Evolutionary conservation across 805 yeast species (phyloP).

Genomic region (Teunomyces atbi): DNA sequence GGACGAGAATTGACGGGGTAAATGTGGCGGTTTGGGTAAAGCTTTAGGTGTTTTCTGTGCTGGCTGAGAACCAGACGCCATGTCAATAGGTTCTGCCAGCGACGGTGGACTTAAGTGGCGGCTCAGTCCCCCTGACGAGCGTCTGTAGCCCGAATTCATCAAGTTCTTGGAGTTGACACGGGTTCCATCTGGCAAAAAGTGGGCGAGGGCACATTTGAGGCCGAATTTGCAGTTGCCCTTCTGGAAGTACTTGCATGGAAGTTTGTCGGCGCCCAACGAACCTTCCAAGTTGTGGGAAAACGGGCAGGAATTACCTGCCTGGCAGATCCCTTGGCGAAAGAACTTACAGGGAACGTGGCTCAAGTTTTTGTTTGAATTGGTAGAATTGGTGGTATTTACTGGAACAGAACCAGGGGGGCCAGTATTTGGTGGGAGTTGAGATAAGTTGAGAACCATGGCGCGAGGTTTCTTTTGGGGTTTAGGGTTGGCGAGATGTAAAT

Average conservation of each 20-base stretch:
- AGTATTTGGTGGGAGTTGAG: constrained; percentile 33
- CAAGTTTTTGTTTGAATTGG: constrained; percentile 45
- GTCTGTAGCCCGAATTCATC: constrained; percentile 8
- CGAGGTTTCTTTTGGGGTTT: constrained; percentile 3
- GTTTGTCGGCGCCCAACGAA: constrained; percentile 47
- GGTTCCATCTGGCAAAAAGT: constrained; percentile 85
- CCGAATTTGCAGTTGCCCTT: constrained; percentile 98
- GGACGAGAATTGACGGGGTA: constrained; percentile 13
- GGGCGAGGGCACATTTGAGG: constrained; percentile 89
- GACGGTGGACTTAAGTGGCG: not conserved
- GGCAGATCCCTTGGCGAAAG: constrained; percentile 88
- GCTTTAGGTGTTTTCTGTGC: not conserved
- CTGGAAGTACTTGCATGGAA: constrained; percentile 89
- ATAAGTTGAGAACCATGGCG: constrained; percentile 13
- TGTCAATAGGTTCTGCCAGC: constrained; percentile 3
- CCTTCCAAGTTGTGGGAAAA: constrained; percentile 76
- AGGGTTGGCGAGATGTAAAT: constrained; percentile 1
- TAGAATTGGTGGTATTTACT: constrained; percentile 10
- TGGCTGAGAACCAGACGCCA: not conserved
- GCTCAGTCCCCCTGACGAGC: not conserved
- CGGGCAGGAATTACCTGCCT: constrained; percentile 91
- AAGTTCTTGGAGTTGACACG: constrained; percentile 54
- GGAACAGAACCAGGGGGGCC: constrained; percentile 34
- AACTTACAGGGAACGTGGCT: constrained; percentile 97
- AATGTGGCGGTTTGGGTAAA: not conserved